Conservation (phyloP, 176 grass and related monocot genomes). For the Tuctoria greenei region DNA sequence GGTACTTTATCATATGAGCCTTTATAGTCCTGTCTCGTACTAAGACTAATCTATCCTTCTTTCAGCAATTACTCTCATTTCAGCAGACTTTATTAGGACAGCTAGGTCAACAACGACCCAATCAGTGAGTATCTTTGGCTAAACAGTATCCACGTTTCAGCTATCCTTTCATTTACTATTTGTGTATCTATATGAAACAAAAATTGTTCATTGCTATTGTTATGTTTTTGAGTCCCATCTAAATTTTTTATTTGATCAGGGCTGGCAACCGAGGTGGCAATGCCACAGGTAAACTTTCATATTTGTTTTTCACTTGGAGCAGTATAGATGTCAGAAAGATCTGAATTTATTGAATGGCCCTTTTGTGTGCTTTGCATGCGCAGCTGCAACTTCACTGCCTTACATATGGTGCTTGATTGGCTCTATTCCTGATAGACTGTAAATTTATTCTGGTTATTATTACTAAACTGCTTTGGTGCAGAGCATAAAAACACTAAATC, state of each 20-base stretch:
- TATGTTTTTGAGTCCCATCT: constrained; percentile 29
- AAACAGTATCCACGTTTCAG: constrained; percentile 13
- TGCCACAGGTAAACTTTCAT: constrained; percentile 57
- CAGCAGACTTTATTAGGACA: constrained; percentile 70
- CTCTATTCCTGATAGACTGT: too few relatives aligned
- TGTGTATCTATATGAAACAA: constrained; percentile 9
- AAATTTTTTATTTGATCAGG: constrained; percentile 59
- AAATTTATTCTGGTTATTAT: too few relatives aligned
- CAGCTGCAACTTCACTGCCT: too few relatives aligned
- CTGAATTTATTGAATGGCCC: constrained; percentile 25
- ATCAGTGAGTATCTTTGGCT: constrained; percentile 61
- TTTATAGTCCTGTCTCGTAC: background rate
- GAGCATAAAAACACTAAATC: too few relatives aligned
- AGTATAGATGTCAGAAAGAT: constrained; percentile 1
- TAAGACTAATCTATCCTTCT: constrained; percentile 23
- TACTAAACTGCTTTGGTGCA: background rate
- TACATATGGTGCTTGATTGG: too few relatives aligned
- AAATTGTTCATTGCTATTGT: background rate
- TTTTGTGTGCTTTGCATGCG: constrained; percentile 6
- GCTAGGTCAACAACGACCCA: constrained; percentile 63
- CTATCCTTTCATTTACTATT: background rate
- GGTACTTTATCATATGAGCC: constrained; percentile 37
- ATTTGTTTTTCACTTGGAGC: constrained; percentile 15
- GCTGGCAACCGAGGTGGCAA: constrained; percentile 55
- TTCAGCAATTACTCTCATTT: constrained; percentile 82